A percentile compares a stretch with the other conserved stretches of the same genome.
Evolutionary conservation across 2,329 filamentous ascomycete genomes (phyloP).

Genomic region (Claviceps spartinae): DNA sequence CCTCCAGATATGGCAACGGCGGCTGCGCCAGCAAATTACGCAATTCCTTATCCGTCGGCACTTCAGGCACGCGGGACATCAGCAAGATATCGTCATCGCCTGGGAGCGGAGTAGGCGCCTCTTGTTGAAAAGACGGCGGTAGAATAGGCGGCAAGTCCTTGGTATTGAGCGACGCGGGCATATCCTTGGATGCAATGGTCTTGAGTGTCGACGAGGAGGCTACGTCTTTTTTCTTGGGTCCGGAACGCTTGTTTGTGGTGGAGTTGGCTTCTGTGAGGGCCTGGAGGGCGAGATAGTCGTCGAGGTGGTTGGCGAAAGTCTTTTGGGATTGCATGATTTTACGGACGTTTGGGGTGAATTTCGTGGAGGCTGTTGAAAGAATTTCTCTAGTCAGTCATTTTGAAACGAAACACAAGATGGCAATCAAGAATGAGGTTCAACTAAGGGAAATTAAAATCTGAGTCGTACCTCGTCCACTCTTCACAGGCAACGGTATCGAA

Average conservation of each 20-base stretch:
- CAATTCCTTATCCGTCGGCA: slow-evolving; percentile 48
- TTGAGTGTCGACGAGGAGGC: slow-evolving; percentile 9
- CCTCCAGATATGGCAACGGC: slow-evolving; percentile 55
- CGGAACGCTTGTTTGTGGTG: slow-evolving; percentile 15
- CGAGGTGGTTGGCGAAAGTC: slow-evolving; percentile 70
- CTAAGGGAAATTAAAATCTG: too few relatives aligned
- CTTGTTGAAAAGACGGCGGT: slow-evolving; percentile 16
- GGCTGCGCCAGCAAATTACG: slow-evolving; percentile 48
- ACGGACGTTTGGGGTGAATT: slow-evolving; percentile 56
- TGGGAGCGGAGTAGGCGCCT: slow-evolving; percentile 26
- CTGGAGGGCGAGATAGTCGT: slow-evolving; percentile 59
- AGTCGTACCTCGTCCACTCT: slow-evolving; percentile 29
- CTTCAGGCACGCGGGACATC: slow-evolving; percentile 39
- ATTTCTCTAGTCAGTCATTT: not conserved
- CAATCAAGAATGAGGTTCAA: too few relatives aligned
- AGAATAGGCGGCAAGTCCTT: slow-evolving; percentile 19
- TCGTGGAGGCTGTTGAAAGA: slow-evolving; percentile 26
- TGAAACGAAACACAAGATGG: too few relatives aligned
- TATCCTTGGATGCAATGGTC: slow-evolving; percentile 12
- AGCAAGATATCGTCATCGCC: slow-evolving; percentile 46
- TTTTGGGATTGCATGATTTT: slow-evolving; percentile 70
- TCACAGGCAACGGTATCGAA: slow-evolving; percentile 53
- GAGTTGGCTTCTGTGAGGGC: slow-evolving; percentile 28
- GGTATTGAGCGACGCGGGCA: slow-evolving; percentile 15
- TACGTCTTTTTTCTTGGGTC: slow-evolving; percentile 14